phyloP scores from a whole-genome alignment of 257 asterid genomes.

The Lithospermum erythrorhizon region DNA sequence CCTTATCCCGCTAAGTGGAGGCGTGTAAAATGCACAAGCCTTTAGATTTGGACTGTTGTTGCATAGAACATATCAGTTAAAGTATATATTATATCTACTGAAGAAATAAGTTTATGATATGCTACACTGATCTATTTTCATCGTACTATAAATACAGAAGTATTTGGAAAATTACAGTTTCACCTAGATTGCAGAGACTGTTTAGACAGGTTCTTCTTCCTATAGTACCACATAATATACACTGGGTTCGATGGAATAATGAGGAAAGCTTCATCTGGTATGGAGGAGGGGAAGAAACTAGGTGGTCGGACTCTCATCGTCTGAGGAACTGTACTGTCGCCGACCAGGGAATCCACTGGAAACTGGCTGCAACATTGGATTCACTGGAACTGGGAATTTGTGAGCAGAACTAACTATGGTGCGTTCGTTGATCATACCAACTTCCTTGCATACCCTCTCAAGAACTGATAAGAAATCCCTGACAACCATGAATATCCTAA shows the following conservation, averaged over 20 bases:
- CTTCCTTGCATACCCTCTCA: conserved; percentile 91
- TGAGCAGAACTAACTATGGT: conserved; percentile 62
- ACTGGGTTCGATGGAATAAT: conserved; percentile 16
- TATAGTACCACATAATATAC: conserved; percentile 20
- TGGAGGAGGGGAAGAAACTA: conserved; percentile 4
- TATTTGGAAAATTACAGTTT: conserved; percentile 16
- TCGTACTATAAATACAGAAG: conserved; percentile 30
- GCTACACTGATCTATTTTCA: conserved; percentile 22
- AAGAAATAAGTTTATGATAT: conserved; percentile 18
- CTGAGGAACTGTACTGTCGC: conserved; percentile 30
- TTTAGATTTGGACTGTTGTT: conserved; percentile 3
- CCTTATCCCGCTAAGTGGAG: too few relatives aligned
- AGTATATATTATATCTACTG: conserved; percentile 22
- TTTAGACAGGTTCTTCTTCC: conserved; percentile 25
- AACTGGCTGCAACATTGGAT: conserved; percentile 64
- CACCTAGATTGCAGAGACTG: conserved; percentile 15
- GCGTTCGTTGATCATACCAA: conserved; percentile 76
- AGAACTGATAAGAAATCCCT: conserved; percentile 67
- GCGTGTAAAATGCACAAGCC: background rate
- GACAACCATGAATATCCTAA: conserved; percentile 87
- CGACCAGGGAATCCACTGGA: conserved; percentile 27
- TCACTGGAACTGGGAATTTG: conserved; percentile 78
- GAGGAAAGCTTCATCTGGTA: conserved; percentile 7
- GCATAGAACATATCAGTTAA: conserved; percentile 7
- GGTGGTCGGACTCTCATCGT: conserved; percentile 37